phyloP scores from a whole-genome alignment of 2,329 filamentous ascomycete genomes.

The Hyphodiscus sp. region DNA sequence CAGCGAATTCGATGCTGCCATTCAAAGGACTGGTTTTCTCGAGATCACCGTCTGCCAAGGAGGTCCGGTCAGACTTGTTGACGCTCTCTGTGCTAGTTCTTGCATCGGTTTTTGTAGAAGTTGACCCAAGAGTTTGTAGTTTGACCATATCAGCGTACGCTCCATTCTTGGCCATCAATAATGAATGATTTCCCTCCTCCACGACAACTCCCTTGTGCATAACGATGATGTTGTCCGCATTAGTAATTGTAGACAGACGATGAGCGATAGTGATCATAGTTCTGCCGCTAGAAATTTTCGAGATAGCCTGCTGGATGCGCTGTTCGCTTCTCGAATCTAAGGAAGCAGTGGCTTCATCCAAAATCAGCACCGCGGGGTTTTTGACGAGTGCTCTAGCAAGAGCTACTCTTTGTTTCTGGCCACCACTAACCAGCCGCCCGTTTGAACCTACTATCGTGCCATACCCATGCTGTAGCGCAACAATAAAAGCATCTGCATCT shows the following conservation, averaged over 20 bases:
- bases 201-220: constrained; percentile 33
- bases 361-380: constrained; percentile 49
- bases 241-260: constrained; percentile 34
- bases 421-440: constrained; percentile 49
- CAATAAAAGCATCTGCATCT: constrained; percentile 52
- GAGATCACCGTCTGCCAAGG: too few relatives aligned
- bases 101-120: neutral
- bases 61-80: too few relatives aligned
- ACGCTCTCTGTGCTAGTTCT: too few relatives aligned
- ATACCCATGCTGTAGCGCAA: constrained; percentile 41
- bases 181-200: constrained; percentile 34
- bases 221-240: constrained; percentile 36
- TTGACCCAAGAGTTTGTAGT: constrained; percentile 13
- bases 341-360: constrained; percentile 57
- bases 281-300: constrained; percentile 25
- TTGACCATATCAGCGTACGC: constrained; percentile 37
- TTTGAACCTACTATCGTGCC: constrained; percentile 46
- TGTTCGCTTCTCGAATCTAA: constrained; percentile 53
- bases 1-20: too few relatives aligned
- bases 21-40: too few relatives aligned
- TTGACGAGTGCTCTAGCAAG: constrained; percentile 51
- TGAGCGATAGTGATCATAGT: constrained; percentile 38
- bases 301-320: constrained; percentile 41
- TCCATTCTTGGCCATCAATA: constrained; percentile 35
- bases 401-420: constrained; percentile 53